Evolutionary conservation across 169 alveolate species (phyloP).

Genomic region (Eimeria praecox): DNA sequence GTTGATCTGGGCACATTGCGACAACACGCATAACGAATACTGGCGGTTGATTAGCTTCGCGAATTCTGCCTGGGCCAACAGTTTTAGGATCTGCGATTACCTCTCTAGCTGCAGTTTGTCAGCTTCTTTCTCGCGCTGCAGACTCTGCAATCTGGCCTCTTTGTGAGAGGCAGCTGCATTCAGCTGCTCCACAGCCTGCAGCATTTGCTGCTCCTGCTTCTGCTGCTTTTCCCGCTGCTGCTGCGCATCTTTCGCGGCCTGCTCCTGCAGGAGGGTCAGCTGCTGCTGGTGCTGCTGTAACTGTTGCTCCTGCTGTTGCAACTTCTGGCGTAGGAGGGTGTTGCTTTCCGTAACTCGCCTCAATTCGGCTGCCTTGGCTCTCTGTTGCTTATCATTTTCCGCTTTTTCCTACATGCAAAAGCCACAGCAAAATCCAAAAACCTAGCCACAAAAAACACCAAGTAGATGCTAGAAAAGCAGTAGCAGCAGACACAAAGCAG

Average conservation of each 20-base stretch:
- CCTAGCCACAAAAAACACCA: background rate
- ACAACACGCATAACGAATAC: too few species aligned
- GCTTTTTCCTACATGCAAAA: conserved; percentile 32
- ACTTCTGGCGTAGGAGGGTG: conserved; percentile 9
- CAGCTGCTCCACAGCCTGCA: conserved; percentile 42
- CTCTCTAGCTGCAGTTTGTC: conserved; percentile 53
- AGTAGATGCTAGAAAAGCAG: background rate
- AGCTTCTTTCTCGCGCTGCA: conserved; percentile 41
- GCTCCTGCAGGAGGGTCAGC: conserved; percentile 33
- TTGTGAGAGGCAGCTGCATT: conserved; percentile 57
- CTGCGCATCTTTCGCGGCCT: conserved; percentile 28
- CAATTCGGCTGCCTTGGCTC: conserved; percentile 33
- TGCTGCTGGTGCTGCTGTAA: conserved; percentile 20
- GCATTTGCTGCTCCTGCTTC: conserved; percentile 60
- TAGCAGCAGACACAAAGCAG: background rate
- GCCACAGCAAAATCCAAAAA: background rate
- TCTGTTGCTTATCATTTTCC: conserved; percentile 1
- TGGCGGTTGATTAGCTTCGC: too few species aligned
- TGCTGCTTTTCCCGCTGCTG: conserved; percentile 52
- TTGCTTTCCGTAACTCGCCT: conserved; percentile 3
- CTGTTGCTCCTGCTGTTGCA: conserved; percentile 53
- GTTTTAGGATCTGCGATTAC: background rate
- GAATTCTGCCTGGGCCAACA: background rate
- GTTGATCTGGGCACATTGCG: background rate
- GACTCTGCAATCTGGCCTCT: conserved; percentile 48